Conservation (phyloP, 345 rosid species). For the Lepidium didymum region DNA sequence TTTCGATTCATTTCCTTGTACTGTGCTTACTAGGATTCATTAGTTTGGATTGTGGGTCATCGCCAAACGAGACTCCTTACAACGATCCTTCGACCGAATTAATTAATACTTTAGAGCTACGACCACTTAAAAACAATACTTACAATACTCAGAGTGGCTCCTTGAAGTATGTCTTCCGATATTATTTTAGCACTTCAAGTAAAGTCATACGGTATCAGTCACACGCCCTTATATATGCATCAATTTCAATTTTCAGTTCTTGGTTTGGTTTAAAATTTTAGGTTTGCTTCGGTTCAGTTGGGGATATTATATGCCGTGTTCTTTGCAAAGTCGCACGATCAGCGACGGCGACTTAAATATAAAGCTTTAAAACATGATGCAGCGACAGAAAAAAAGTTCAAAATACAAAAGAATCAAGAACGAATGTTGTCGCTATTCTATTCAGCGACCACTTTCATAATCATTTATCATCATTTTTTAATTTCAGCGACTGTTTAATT, state of each 20-base stretch:
- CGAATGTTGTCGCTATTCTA: no score
- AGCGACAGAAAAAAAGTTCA: no score
- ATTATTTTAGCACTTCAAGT: conserved; percentile 19
- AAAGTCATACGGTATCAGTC: conserved; percentile 11
- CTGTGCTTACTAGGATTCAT: conserved; percentile 19
- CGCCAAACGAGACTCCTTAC: conserved; percentile 5
- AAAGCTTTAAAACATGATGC: no score
- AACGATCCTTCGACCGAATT: conserved; percentile 13
- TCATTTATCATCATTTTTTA: no score
- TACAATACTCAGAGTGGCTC: conserved; percentile 28
- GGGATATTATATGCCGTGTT: no score
- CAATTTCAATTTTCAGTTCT: not conserved
- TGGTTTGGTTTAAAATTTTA: not conserved
- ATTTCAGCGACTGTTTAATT: no score
- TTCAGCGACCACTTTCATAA: no score
- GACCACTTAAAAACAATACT: conserved; percentile 15
- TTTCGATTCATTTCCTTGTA: not conserved
- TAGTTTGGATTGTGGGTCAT: conserved; percentile 25
- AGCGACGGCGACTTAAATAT: no score
- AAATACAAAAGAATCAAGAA: no score
- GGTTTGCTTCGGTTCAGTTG: not conserved
- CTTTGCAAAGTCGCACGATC: no score
- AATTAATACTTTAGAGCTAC: conserved; percentile 22
- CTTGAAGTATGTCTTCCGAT: not conserved
- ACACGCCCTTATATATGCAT: no score